phyloP scores from a whole-genome alignment of 345 rosid species.

The Raphanus raphanistrum region DNA sequence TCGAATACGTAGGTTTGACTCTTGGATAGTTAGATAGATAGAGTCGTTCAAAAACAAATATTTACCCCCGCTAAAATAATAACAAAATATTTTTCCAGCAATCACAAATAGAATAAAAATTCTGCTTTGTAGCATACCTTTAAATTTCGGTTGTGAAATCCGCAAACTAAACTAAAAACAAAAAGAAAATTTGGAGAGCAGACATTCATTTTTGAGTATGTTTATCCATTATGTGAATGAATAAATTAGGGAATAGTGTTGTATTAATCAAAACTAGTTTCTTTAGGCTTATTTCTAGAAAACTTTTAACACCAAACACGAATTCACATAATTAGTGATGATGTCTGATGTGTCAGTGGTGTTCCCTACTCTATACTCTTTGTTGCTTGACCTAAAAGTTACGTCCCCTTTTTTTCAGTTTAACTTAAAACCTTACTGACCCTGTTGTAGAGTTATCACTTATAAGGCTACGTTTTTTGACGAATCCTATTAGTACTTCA shows the following conservation, averaged over 20 bases:
- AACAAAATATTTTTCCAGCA: background rate
- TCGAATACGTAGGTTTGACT: slow-evolving; percentile 18
- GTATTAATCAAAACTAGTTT: background rate
- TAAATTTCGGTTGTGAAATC: background rate
- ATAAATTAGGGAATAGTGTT: background rate
- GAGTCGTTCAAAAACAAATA: background rate
- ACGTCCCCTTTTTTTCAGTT: slow-evolving; percentile 1
- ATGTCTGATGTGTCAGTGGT: slow-evolving; percentile 11
- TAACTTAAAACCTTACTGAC: slow-evolving; percentile 11
- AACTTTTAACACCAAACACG: background rate
- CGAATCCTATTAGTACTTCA: slow-evolving; percentile 59
- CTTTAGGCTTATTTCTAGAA: background rate
- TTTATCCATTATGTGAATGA: background rate
- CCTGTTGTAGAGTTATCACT: slow-evolving; percentile 3
- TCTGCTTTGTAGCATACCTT: background rate
- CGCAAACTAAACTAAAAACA: background rate
- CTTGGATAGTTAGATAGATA: background rate
- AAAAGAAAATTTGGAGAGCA: background rate
- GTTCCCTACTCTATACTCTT: slow-evolving; percentile 25
- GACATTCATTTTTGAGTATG: background rate
- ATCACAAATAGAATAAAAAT: background rate
- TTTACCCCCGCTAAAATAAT: background rate
- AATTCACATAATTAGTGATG: slow-evolving; percentile 5
- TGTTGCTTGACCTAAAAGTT: slow-evolving; percentile 14
- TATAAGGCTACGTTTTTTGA: slow-evolving; percentile 28